These are phyloP conservation scores for Mitragyna speciosa DNA, from an alignment of 257 asterid species.

Conservation along the genomic window DNA sequence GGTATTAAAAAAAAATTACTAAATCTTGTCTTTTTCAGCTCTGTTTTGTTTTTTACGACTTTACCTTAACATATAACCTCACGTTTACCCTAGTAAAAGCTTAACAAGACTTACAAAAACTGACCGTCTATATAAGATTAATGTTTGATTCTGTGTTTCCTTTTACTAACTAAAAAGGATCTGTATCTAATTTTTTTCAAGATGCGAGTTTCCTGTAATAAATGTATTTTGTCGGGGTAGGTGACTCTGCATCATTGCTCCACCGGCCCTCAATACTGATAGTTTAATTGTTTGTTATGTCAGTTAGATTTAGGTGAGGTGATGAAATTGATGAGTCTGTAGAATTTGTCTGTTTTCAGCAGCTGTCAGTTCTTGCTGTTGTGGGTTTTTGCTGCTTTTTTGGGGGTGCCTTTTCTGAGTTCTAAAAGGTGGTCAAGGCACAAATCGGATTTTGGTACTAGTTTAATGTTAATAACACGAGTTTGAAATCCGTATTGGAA, in stretches of 20 bases:
- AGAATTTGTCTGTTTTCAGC: background rate
- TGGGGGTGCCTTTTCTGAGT: background rate
- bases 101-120: no score
- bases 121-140: no score
- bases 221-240: no score
- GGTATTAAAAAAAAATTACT: conserved; percentile 29
- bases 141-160: no score
- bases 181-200: no score
- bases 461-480: background rate
- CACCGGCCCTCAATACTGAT: background rate
- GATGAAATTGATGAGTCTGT: background rate
- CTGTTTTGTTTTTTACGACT: no score
- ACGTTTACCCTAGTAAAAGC: no score
- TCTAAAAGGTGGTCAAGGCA: background rate
- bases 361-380: background rate
- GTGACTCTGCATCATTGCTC: no score
- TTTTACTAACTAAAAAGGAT: no score
- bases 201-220: no score
- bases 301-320: background rate
- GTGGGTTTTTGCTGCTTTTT: background rate
- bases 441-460: no score
- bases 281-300: background rate
- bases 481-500: background rate
- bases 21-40: background rate
- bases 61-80: background rate